A percentile compares a stretch with the other conserved stretches of the same genome.
phyloP scores from a whole-genome alignment of 306 rosid species.

The Arachis stenosperma region DNA sequence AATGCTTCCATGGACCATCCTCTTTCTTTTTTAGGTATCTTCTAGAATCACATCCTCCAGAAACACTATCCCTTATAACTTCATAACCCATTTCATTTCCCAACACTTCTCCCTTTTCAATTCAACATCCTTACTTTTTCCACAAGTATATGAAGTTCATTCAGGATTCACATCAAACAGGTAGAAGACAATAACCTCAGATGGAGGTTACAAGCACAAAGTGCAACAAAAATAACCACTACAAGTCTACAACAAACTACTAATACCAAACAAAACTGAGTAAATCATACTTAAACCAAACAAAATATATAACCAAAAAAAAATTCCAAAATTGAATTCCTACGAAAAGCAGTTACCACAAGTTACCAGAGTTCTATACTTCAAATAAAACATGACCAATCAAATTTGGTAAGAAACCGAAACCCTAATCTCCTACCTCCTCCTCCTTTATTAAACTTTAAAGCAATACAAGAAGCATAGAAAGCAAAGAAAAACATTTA shows the following conservation, averaged over 20 bases:
- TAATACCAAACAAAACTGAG: not conserved
- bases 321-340: not conserved
- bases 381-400: not conserved
- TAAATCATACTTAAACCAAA: not conserved
- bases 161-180: not conserved
- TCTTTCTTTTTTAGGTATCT: constrained; percentile 3
- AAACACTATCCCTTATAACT: not conserved
- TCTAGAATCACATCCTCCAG: not conserved
- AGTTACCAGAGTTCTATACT: not conserved
- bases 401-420: not conserved
- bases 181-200: not conserved
- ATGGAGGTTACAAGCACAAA: not conserved
- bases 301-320: not conserved
- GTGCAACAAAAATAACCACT: constrained; percentile 10
- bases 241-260: not conserved
- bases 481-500: not conserved
- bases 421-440: not conserved
- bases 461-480: not conserved
- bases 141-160: not conserved
- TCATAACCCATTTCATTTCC: constrained; percentile 7
- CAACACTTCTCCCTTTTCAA: not conserved
- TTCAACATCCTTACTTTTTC: not conserved
- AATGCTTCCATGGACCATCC: not conserved
- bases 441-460: not conserved
- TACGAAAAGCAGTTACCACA: not conserved